Evolutionary conservation across 495 filamentous ascomycete species (phyloP).

Genomic region (Penicillium chermesinum): DNA sequence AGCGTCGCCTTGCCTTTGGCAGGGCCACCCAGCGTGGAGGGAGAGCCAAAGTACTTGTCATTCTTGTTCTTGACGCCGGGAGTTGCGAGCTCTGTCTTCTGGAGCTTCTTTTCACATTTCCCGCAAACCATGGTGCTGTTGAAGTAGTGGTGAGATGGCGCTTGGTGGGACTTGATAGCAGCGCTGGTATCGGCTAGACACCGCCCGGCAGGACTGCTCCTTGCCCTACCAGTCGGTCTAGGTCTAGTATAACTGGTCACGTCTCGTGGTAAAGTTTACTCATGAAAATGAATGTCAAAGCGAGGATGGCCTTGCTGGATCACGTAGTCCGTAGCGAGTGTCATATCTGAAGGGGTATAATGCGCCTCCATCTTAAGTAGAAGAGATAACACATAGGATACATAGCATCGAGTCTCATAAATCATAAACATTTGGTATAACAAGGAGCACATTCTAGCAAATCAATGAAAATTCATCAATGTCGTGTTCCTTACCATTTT

Average conservation of each 20-base stretch:
- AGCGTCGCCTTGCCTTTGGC: constrained; percentile 43
- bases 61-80: constrained; percentile 65
- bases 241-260: no score
- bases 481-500: background rate
- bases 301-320: no score
- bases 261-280: no score
- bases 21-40: constrained; percentile 42
- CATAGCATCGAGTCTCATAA: no score
- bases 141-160: background rate
- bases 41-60: constrained; percentile 67
- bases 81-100: constrained; percentile 60
- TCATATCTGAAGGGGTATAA: background rate
- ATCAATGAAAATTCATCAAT: no score
- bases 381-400: no score
- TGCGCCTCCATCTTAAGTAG: background rate
- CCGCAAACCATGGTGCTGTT: constrained; percentile 58
- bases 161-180: background rate
- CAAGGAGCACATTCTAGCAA: no score
- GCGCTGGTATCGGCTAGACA: background rate
- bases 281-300: no score
- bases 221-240: background rate
- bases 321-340: background rate
- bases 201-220: background rate
- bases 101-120: constrained; percentile 60
- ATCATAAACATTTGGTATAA: no score